phyloP scores from a whole-genome alignment of 805 yeast genomes.

The Saccharomyces cerevisiae region DNA sequence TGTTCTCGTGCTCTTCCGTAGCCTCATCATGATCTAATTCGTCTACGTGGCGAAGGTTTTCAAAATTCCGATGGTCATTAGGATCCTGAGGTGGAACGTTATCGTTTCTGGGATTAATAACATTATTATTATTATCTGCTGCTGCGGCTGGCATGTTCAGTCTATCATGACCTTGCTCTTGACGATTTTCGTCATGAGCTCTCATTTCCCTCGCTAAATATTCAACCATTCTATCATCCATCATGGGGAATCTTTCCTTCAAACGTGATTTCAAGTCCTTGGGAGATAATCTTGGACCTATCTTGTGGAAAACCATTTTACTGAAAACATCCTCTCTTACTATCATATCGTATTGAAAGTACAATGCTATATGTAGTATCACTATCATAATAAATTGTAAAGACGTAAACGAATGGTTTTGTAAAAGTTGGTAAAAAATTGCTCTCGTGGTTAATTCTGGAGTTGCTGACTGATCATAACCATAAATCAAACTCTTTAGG shows the following conservation, averaged over 20 bases:
- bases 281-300: constrained; percentile 40
- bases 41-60: constrained; percentile 4
- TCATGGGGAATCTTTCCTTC: constrained; percentile 26
- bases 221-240: constrained; percentile 28
- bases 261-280: constrained; percentile 25
- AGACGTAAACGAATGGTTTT: constrained; percentile 23
- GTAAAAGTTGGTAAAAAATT: constrained; percentile 11
- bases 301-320: constrained; percentile 46
- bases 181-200: constrained; percentile 23
- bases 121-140: not conserved
- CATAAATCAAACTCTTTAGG: constrained; percentile 22
- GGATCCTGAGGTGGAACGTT: not conserved
- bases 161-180: constrained; percentile 10
- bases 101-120: constrained; percentile 2
- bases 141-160: constrained; percentile 5
- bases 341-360: constrained; percentile 63
- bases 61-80: not conserved
- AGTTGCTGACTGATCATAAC: constrained; percentile 12
- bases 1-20: constrained; percentile 11
- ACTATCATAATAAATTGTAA: constrained; percentile 35
- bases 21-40: constrained; percentile 16
- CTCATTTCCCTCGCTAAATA: constrained; percentile 24
- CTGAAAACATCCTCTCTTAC: constrained; percentile 60
- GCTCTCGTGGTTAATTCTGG: constrained; percentile 4
- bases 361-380: constrained; percentile 38